Conservation (phyloP, 2,329 filamentous ascomycete species). For the Microsporum canis region DNA sequence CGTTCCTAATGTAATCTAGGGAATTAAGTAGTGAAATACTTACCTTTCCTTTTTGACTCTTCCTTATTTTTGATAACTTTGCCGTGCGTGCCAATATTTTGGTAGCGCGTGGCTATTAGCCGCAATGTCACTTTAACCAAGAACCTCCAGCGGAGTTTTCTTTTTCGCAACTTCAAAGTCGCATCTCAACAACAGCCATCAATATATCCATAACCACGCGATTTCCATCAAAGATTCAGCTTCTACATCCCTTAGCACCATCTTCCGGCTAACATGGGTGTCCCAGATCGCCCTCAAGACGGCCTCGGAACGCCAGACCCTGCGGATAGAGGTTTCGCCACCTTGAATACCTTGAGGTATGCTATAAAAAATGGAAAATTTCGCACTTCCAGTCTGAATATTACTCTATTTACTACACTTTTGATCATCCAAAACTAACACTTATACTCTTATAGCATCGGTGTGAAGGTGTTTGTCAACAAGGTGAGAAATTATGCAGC, state of each 20-base stretch:
- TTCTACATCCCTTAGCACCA: constrained; percentile 3
- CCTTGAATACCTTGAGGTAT: constrained; percentile 69
- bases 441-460: constrained; percentile 40
- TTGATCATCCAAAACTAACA: background rate
- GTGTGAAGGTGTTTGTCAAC: constrained; percentile 56
- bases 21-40: background rate
- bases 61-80: background rate
- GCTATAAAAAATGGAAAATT: constrained; percentile 19
- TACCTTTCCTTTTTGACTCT: background rate
- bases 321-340: constrained; percentile 69
- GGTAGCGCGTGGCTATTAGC: background rate
- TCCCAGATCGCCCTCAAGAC: constrained; percentile 44
- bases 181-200: constrained; percentile 14
- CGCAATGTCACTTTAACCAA: background rate
- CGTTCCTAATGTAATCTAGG: background rate
- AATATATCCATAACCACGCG: constrained; percentile 13
- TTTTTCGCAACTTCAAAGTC: background rate
- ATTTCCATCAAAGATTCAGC: constrained; percentile 16
- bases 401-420: background rate
- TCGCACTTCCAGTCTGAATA: background rate
- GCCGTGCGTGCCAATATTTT: constrained; percentile 10
- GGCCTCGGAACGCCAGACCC: constrained; percentile 45
- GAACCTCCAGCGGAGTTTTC: background rate
- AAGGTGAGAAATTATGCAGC: constrained; percentile 44
- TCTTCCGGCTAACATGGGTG: constrained; percentile 38